These are phyloP conservation scores for Penicillium verrucosum DNA, from an alignment of 2,329 filamentous ascomycete genomes.

Conservation along the genomic window DNA sequence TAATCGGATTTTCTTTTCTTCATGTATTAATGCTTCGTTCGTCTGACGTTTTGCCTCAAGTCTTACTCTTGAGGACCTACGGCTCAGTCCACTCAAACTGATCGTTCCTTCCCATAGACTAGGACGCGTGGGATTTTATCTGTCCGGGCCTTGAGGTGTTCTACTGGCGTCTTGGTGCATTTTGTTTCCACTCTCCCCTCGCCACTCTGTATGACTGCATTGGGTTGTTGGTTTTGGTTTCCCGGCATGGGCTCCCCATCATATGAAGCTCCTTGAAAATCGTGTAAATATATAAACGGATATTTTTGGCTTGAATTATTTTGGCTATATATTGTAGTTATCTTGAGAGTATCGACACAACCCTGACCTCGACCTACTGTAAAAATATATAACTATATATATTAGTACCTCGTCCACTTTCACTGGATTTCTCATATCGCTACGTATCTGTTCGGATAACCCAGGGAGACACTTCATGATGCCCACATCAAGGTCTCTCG, in stretches of 20 bases:
- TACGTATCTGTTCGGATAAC: too few species aligned
- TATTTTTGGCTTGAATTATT: background rate
- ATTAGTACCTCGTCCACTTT: too few species aligned
- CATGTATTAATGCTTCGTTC: conserved; percentile 27
- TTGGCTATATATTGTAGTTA: background rate
- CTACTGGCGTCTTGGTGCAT: conserved; percentile 21
- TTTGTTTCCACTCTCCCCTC: conserved; percentile 33
- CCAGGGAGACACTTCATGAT: too few species aligned
- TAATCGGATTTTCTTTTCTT: conserved; percentile 19
- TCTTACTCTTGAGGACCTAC: background rate
- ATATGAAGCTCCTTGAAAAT: background rate
- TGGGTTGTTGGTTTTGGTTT: conserved; percentile 11
- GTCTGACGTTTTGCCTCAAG: background rate
- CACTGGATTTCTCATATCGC: too few species aligned
- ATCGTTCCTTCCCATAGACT: conserved; percentile 19
- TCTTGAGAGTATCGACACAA: too few species aligned
- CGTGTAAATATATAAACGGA: conserved; percentile 12
- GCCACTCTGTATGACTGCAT: conserved; percentile 22
- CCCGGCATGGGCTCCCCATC: background rate
- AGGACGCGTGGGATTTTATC: conserved; percentile 19
- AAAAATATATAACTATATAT: too few species aligned
- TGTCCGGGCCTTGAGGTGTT: conserved; percentile 23
- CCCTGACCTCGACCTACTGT: too few species aligned
- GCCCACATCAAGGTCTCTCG: too few species aligned
- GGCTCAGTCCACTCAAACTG: background rate